Evolutionary conservation across 2,329 filamentous ascomycete genomes (phyloP).

Genomic region (Colletotrichum lindemuthianum): DNA sequence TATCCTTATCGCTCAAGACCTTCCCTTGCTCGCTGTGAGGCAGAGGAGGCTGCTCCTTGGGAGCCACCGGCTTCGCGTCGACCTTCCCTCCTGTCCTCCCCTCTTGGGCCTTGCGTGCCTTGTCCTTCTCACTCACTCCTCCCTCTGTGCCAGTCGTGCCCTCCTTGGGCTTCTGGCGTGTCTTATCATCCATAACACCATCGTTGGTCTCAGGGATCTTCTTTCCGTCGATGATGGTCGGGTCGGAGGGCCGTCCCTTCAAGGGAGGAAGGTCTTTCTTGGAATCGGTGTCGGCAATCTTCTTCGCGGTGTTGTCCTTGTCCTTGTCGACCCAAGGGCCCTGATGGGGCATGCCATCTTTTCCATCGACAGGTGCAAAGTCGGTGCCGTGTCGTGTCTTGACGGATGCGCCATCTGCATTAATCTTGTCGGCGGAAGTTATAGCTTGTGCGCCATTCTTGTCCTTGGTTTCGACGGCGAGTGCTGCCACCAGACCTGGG

Average conservation of each 20-base stretch:
- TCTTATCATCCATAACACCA: slow-evolving; percentile 93
- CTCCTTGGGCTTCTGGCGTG: slow-evolving; percentile 78
- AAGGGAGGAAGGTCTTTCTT: slow-evolving; percentile 54
- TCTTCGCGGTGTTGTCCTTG: slow-evolving; percentile 45
- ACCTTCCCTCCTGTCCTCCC: slow-evolving; percentile 71
- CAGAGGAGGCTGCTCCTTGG: slow-evolving; percentile 85
- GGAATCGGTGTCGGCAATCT: slow-evolving; percentile 45
- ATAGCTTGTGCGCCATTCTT: slow-evolving; percentile 40
- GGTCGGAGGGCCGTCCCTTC: slow-evolving; percentile 62
- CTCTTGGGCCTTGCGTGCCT: slow-evolving; percentile 76
- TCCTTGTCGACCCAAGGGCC: slow-evolving; percentile 75
- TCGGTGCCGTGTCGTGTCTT: slow-evolving; percentile 63
- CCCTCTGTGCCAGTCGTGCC: slow-evolving; percentile 91
- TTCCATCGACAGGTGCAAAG: slow-evolving; percentile 89
- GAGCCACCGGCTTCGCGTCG: slow-evolving; percentile 81
- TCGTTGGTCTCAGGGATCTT: slow-evolving; percentile 74
- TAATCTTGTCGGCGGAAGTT: slow-evolving; percentile 38
- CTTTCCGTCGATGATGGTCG: slow-evolving; percentile 66
- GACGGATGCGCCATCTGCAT: slow-evolving; percentile 38
- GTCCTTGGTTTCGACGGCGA: slow-evolving; percentile 45
- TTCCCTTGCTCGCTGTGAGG: slow-evolving; percentile 84
- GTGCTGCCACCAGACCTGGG: slow-evolving; percentile 58
- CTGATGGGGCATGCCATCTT: slow-evolving; percentile 91
- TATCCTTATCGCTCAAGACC: slow-evolving; percentile 56
- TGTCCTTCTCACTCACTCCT: slow-evolving; percentile 88